Conservation (phyloP, 73 alveolate species). For the Paramecium bursaria region DNA sequence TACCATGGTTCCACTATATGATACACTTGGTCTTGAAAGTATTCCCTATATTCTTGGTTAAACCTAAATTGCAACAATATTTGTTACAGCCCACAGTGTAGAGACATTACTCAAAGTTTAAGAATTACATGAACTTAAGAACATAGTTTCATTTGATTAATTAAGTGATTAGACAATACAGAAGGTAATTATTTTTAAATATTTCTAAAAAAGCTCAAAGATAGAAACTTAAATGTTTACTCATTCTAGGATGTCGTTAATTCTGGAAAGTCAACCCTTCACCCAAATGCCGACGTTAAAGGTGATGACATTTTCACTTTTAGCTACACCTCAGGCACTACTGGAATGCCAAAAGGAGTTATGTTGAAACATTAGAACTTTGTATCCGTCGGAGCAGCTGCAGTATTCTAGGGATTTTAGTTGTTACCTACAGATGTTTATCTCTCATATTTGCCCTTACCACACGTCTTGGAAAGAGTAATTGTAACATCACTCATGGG, state of each 20-base stretch:
- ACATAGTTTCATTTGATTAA: constrained; percentile 56
- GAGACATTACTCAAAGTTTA: constrained; percentile 73
- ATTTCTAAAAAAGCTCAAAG: constrained; percentile 2
- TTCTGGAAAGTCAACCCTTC: constrained; percentile 16
- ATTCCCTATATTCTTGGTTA: constrained; percentile 80
- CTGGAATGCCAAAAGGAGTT: constrained; percentile 94
- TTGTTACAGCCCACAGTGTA: constrained; percentile 73
- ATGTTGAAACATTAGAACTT: constrained; percentile 80
- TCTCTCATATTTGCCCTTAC: constrained; percentile 88
- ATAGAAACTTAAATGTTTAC: constrained; percentile 45
- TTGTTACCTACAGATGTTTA: constrained; percentile 77
- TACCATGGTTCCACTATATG: constrained; percentile 85
- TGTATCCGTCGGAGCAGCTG: constrained; percentile 68
- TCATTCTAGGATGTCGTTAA: constrained; percentile 32
- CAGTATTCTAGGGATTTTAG: constrained; percentile 52
- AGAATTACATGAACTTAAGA: constrained; percentile 54
- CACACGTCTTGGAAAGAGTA: constrained; percentile 91
- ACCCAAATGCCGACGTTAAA: constrained; percentile 8
- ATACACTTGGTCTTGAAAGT: constrained; percentile 63
- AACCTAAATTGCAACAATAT: constrained; percentile 77
- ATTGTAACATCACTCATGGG: constrained; percentile 65
- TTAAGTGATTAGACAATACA: neutral
- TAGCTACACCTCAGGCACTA: constrained; percentile 93
- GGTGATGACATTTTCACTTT: constrained; percentile 66
- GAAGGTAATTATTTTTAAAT: neutral